Evolutionary conservation across 495 filamentous ascomycete genomes (phyloP), one percentile per base, ranked within the genome.

Genomic region (Gamarada debralockiae): DNA sequence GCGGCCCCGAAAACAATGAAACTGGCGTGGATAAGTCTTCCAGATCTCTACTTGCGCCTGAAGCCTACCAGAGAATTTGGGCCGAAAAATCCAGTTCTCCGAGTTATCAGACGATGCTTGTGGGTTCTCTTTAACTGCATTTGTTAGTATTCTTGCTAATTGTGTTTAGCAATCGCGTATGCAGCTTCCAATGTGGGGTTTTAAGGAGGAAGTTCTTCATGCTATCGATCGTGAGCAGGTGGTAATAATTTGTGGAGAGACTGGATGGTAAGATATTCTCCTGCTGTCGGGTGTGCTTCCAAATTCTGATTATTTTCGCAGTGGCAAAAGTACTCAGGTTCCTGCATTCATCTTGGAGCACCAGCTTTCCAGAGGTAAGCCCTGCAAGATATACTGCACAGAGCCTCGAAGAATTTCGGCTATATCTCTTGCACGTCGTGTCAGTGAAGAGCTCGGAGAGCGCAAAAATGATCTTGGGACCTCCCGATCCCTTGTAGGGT

Each of bases 351-450:
- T 98, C 17, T 71, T 98, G 1, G 93, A 98, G 60, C 79, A 95
- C 55, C 86, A 96, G 60, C 78, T 98, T 56, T 80, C 81, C 12
- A 73, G 83, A 39, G 91, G 91, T 7, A 86, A 82, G 33, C 70
- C 77, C 13, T 97, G 92, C 70, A 97, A 92, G 64, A 83, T 98
- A 15, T 97, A 92, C 66, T 95, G 92, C 63, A 96, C 93, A 0
- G 89, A 97, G 64, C 93, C 93, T n/a, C 83, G 93, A 10, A 80
- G 93, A 63, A 98, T 98, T 54, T 98, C 93, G 3, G 93, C 93
- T 6, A 90, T 97, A 20, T 96, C 92, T 14, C 73, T 98, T 23
- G 93, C 93, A 18, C 78, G 84, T 22, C 82, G 93, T 62, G 93
- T 98, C 2, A 95, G 90, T 52, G 90, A 97, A 70, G 93, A 98